Base-by-base conservation (phyloP, 805 yeast species). In the Saturnispora diversa region DNA sequence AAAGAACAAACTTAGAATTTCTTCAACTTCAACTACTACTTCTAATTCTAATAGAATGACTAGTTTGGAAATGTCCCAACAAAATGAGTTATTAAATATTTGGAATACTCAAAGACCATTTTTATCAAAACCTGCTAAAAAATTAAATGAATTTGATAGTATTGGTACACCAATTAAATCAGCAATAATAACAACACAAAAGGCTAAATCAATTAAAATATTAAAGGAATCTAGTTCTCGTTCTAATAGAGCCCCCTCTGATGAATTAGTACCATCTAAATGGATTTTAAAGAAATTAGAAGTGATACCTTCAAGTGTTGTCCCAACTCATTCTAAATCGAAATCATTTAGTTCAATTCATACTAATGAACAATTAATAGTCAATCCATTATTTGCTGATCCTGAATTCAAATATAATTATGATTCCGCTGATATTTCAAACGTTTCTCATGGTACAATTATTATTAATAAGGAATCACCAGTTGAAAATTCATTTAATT, bases 21-120 rank as follows among this genome's bases (percentile, higher is more conserved):
- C 40, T 11, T 45, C 48, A 19, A 38, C 32, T 9, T 37, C 35
- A 22, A 31, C 48, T 15, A 21, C 22, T 3, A 19, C 26, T 13
- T 25, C 37, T 2, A 23, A 23, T 12, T 13, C 36, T n/a, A 39
- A 39, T 16, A 35, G 45, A 10, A 28, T 45, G 8, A 17, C 30
- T 19, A 45, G 46, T 24, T 43, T 52, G 3, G 63, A 59, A 29
- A 40, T 48, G 6, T 49, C 62, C 7, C 59, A 56, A 12, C 49
- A 50, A 31, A 43, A 44, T 3, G 63, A 56, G 10, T 44, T 60
- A 6, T 35, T 57, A 22, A 51, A 60, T 2, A 62, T 62, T 27
- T 62, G 66, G 66, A 56, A 61, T 20, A 50, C 53, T 6, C 66
- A 62, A 45, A 52, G 53, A 13, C 33, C 45, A 5, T 59, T 44